Conservation (phyloP, 2,329 filamentous ascomycete genomes). For the Stachybotrys chlorohalonatus region DNA sequence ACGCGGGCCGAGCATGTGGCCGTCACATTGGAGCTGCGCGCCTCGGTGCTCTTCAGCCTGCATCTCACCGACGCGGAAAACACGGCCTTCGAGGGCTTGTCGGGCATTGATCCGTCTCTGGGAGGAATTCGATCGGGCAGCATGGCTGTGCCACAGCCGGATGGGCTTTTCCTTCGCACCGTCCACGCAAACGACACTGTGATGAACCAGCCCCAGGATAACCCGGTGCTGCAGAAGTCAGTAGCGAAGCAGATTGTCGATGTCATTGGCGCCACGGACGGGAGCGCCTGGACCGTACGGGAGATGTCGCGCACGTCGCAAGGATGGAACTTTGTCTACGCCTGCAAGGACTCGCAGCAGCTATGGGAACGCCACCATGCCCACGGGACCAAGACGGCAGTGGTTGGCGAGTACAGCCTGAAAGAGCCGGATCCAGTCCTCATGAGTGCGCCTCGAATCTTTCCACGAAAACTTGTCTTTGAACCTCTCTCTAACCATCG, state of each 20-base stretch:
- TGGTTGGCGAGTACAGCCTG: conserved; percentile 40
- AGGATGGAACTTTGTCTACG: conserved; percentile 45
- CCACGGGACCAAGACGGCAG: conserved; percentile 27
- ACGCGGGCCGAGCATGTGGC: conserved; percentile 42
- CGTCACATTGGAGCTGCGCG: conserved; percentile 35
- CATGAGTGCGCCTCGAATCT: conserved; percentile 26
- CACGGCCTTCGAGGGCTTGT: conserved; percentile 18
- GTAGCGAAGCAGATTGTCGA: conserved; percentile 40
- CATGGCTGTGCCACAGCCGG: conserved; percentile 3
- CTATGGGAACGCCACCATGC: conserved; percentile 39
- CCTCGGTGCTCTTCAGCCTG: conserved; percentile 34
- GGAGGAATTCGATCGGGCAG: conserved; percentile 15
- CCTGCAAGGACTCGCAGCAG: conserved; percentile 42
- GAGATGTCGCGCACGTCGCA: conserved; percentile 33
- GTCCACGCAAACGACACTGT: conserved; percentile 37
- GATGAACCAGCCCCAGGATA: conserved; percentile 37
- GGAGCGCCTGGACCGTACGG: conserved; percentile 38
- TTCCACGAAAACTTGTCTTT: not conserved
- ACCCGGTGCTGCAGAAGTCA: conserved; percentile 37
- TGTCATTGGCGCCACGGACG: conserved; percentile 34
- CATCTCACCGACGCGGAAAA: conserved; percentile 26
- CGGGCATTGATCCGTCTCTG: conserved; percentile 24
- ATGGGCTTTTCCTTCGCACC: conserved; percentile 21
- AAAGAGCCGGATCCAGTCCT: conserved; percentile 36
- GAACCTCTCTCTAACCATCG: conserved; percentile 5